Evolutionary conservation across 2,329 filamentous ascomycete genomes (phyloP), one percentile per base, ranked within the genome.

Genomic region (Laburnicola sp.): DNA sequence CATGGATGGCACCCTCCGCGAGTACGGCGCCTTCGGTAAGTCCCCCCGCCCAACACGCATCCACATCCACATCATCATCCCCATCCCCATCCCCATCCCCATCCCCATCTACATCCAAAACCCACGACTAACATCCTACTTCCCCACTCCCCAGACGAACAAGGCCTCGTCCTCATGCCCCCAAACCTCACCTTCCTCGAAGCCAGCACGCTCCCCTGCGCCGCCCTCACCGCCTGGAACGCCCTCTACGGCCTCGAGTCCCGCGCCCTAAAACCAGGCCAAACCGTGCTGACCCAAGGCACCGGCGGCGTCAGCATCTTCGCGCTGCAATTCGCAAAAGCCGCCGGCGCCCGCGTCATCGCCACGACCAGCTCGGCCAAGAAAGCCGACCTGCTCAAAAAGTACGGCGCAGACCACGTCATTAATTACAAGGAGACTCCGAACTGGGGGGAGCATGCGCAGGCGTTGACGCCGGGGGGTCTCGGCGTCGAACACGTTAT

Each of bases 301-400:
- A 88, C 85, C 0, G 86, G 86, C 21, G 86, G 86, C 51, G 86
- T 89, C 6, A 82, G 79, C 55, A 78, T 88, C 53, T 87, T 87
- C 51, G 86, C 80, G 3, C 68, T 88, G n/a, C 86, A 75, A 54
- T 79, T 80, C 52, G 78, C 77, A 27, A 77, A 78, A 50, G 80
- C 81, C 0, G 76, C 76, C 0, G 82, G 81, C 26, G 82, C 82
- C 0, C 76, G 66, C 5, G 81, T 85, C 44, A 82, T 85, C 48
- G 79, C 82, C 0, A 85, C 82, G 0, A 85, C 82, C 0, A 82
- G 78, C 1, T 79, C 77, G 0, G 61, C 69, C 0, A 69, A 71
- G 2, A 85, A 85, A 65, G 77, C 70, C 3, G 73, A 78, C 26
- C 64, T 66, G 26, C 73, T 85, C 10, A 80, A 79, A 67, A 71